Percentiles rank a stretch among this genome's conserved stretches.
Conservation (phyloP, 108 stramenopile genomes). For the Thalassiosira profunda region DNA sequence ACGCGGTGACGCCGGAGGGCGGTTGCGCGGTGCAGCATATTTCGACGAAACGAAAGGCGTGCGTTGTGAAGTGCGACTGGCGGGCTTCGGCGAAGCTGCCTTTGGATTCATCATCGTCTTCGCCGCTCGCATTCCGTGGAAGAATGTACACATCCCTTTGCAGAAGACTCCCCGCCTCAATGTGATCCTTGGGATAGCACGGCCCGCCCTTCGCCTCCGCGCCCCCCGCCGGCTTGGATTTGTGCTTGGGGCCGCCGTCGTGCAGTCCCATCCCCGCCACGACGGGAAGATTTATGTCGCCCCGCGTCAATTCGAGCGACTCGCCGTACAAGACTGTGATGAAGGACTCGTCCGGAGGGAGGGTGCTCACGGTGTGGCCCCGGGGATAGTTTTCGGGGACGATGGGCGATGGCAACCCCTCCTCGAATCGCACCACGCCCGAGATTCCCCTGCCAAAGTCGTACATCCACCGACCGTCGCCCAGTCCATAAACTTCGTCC, state of each 20-base stretch:
- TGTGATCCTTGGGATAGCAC: constrained; percentile 50
- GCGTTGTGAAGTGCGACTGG: constrained; percentile 52
- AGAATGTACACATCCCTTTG: constrained; percentile 54
- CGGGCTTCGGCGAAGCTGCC: constrained; percentile 45
- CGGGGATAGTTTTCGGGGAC: constrained; percentile 41
- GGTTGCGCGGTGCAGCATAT: constrained; percentile 46
- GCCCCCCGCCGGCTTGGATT: constrained; percentile 16
- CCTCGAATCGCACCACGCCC: constrained; percentile 50
- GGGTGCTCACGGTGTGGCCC: constrained; percentile 37
- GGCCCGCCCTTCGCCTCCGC: constrained; percentile 44
- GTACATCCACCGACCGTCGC: constrained; percentile 51
- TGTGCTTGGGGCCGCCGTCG: constrained; percentile 38
- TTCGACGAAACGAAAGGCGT: constrained; percentile 50
- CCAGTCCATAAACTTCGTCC: constrained; percentile 38
- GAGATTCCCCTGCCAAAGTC: constrained; percentile 56
- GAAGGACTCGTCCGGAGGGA: constrained; percentile 25
- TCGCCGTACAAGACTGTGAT: constrained; percentile 48
- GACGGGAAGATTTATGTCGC: constrained; percentile 43
- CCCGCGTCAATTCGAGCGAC: constrained; percentile 21
- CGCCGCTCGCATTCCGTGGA: constrained; percentile 8
- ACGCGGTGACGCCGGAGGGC: constrained; percentile 29
- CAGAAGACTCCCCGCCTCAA: constrained; percentile 30
- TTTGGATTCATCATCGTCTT: constrained; percentile 13
- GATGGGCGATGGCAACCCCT: constrained; percentile 47
- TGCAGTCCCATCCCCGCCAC: constrained; percentile 52